Percentiles rank a stretch among this genome's conserved stretches.
Evolutionary conservation across 345 rosid genomes (phyloP).

Genomic region (Eutrema yunnanense): DNA sequence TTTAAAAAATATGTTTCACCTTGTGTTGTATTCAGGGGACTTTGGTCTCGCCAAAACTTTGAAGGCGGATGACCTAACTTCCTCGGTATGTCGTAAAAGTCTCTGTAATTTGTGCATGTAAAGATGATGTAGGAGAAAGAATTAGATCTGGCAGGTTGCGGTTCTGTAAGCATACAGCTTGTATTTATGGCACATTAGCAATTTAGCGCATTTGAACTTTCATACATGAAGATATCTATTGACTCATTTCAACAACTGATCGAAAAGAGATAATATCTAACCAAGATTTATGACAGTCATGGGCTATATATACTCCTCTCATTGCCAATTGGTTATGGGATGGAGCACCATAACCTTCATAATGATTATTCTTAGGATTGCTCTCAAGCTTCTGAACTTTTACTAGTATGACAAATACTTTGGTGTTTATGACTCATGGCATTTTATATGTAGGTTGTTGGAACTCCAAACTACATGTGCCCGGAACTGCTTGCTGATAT

Average conservation of each 20-base stretch:
- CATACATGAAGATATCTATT: neutral
- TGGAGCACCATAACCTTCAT: neutral
- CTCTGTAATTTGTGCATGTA: neutral
- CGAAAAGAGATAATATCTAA: neutral
- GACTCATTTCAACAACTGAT: neutral
- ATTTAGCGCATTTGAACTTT: neutral
- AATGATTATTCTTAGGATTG: neutral
- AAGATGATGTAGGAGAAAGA: neutral
- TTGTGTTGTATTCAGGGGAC: constrained; percentile 57
- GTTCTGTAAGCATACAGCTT: neutral
- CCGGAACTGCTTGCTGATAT: constrained; percentile 97
- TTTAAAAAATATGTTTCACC: neutral
- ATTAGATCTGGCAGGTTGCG: neutral
- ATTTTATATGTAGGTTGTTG: constrained; percentile 72
- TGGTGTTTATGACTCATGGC: constrained; percentile 17
- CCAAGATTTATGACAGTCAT: neutral
- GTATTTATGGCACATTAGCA: neutral
- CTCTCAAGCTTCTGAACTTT: neutral
- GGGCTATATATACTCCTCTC: neutral
- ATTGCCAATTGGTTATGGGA: neutral
- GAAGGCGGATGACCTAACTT: constrained; percentile 94
- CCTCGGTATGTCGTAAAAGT: constrained; percentile 58
- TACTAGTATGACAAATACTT: constrained; percentile 3
- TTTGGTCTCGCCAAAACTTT: constrained; percentile 96
- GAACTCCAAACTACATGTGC: constrained; percentile 99